Evolutionary conservation across 2,329 filamentous ascomycete species (phyloP).

Genomic region (Podosphaera fusca): DNA sequence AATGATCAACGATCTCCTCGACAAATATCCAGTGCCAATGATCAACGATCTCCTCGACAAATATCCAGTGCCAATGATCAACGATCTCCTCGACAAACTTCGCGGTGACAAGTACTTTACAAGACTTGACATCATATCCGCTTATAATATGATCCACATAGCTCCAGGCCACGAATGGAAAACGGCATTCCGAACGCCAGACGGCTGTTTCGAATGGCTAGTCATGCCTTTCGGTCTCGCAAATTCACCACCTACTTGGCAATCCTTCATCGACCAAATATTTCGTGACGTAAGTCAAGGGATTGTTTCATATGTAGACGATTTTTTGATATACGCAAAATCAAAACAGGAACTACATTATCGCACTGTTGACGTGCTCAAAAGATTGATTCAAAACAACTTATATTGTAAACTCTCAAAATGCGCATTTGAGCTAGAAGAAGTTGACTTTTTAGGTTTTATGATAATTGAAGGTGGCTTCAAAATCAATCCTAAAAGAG

Average conservation of each 20-base stretch:
- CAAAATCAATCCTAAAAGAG: not conserved
- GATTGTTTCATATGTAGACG: not conserved
- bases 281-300: no score
- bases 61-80: slow-evolving; percentile 1
- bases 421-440: not conserved
- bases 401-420: slow-evolving; percentile 1
- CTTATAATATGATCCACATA: slow-evolving; percentile 1
- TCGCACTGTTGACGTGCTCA: not conserved
- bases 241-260: no score
- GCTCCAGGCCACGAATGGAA: no score
- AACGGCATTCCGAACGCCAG: not conserved
- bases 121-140: not conserved
- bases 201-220: not conserved
- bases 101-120: not conserved
- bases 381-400: not conserved
- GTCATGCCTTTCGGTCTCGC: not conserved
- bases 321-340: not conserved
- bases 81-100: not conserved
- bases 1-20: no score
- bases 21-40: no score
- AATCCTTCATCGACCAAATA: no score
- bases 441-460: slow-evolving; percentile 1
- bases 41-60: no score
- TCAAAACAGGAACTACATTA: not conserved
- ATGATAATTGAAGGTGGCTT: not conserved